phyloP scores from a whole-genome alignment of 352 stramenopile genomes.

The Peronospora destructor region DNA sequence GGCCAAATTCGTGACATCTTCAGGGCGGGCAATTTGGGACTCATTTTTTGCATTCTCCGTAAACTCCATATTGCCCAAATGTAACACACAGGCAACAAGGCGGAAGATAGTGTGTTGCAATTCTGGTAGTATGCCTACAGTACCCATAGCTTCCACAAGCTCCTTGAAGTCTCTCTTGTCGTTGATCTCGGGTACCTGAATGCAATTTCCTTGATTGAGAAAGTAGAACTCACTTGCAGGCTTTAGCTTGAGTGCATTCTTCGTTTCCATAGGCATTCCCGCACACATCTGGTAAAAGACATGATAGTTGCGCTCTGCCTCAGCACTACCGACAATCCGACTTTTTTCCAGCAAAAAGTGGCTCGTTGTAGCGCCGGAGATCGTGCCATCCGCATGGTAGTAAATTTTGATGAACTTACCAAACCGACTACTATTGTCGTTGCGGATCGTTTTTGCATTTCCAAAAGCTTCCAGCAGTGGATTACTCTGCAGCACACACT shows the following conservation, averaged over 20 bases:
- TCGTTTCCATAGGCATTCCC: slow-evolving; percentile 60
- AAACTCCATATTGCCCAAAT: slow-evolving; percentile 95
- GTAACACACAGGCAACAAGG: slow-evolving; percentile 94
- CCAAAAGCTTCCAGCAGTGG: slow-evolving; percentile 89
- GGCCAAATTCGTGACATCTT: slow-evolving; percentile 67
- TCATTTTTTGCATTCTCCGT: slow-evolving; percentile 83
- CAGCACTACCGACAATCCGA: slow-evolving; percentile 89
- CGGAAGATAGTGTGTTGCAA: slow-evolving; percentile 92
- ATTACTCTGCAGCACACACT: slow-evolving; percentile 90
- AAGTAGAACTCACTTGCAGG: slow-evolving; percentile 89
- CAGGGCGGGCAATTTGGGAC: slow-evolving; percentile 51
- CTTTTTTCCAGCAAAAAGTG: slow-evolving; percentile 98
- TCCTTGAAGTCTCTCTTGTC: slow-evolving; percentile 93
- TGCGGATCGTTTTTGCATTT: slow-evolving; percentile 92
- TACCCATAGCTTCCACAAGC: slow-evolving; percentile 89
- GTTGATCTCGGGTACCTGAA: slow-evolving; percentile 89
- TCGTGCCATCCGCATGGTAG: slow-evolving; percentile 87
- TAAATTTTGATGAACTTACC: slow-evolving; percentile 95
- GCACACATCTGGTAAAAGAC: slow-evolving; percentile 97
- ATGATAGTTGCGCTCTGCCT: slow-evolving; percentile 97
- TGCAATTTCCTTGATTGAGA: slow-evolving; percentile 91
- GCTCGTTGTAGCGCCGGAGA: slow-evolving; percentile 90
- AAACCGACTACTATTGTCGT: slow-evolving; percentile 95
- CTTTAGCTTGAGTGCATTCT: slow-evolving; percentile 75
- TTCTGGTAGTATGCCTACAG: slow-evolving; percentile 84